Percentiles rank a stretch among this genome's conserved stretches.
Evolutionary conservation across 768 basidiomycete genomes (phyloP).

Genomic region (Sistotremastrum suecicum): DNA sequence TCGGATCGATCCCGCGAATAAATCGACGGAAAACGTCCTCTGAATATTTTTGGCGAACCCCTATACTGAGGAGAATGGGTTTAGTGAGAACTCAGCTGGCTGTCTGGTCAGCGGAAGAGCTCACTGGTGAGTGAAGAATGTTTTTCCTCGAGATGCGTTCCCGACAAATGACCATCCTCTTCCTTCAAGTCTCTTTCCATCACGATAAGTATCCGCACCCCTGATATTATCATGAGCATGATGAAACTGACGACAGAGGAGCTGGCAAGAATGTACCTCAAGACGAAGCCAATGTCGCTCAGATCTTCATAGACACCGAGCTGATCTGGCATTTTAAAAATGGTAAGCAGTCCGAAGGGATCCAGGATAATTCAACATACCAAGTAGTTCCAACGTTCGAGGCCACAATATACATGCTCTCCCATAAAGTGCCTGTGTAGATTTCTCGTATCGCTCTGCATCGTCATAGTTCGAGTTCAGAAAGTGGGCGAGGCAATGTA

Average conservation of each 20-base stretch:
- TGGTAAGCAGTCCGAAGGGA: no score
- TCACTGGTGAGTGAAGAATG: constrained; percentile 1
- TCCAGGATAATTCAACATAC: no score
- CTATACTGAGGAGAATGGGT: neutral
- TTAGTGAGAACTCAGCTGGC: no score
- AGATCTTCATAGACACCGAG: constrained; percentile 2
- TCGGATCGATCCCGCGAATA: neutral
- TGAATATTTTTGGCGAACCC: constrained; percentile 3
- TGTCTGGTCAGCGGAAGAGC: neutral
- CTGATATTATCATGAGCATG: no score
- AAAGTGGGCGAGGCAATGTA: neutral
- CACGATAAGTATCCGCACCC: neutral
- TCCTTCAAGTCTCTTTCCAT: neutral
- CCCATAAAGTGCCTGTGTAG: constrained; percentile 3
- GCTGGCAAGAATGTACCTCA: neutral
- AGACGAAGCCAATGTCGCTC: neutral
- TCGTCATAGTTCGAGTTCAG: neutral
- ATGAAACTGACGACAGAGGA: no score
- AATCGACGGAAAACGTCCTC: constrained; percentile 1
- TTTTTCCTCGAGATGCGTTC: constrained; percentile 1
- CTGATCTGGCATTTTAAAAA: neutral
- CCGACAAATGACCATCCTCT: constrained; percentile 4
- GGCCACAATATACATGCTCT: constrained; percentile 4
- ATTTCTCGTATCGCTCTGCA: constrained; percentile 1
- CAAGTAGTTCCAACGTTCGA: neutral